Conservation (phyloP, 495 filamentous ascomycete species). For the Aspergillus olivimuriae region DNA sequence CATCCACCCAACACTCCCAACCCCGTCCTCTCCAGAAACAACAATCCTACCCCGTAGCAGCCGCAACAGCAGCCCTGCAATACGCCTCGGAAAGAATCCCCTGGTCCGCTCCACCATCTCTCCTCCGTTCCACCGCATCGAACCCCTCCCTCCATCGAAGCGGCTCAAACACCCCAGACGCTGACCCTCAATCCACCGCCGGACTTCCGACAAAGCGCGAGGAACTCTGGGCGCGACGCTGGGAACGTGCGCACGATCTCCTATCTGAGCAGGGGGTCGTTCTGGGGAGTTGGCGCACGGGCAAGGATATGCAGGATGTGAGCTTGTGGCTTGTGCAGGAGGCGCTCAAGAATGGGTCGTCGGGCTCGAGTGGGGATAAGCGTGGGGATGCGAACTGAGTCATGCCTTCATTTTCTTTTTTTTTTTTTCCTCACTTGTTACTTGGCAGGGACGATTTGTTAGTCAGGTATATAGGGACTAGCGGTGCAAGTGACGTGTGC, state of each 20-base stretch:
- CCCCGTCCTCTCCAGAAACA: slow-evolving; percentile 15
- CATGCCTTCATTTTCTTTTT: too few species aligned
- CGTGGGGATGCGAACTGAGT: too few species aligned
- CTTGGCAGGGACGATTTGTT: too few species aligned
- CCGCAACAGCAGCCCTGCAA: slow-evolving; percentile 24
- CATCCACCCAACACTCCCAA: slow-evolving; percentile 4
- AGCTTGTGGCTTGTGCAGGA: slow-evolving; percentile 46
- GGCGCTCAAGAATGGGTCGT: slow-evolving; percentile 27
- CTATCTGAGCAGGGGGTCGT: slow-evolving; percentile 63
- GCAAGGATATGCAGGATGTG: slow-evolving; percentile 66
- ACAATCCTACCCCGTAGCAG: slow-evolving; percentile 26
- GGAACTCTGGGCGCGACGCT: slow-evolving; percentile 74
- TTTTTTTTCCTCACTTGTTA: too few species aligned
- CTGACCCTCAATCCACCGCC: slow-evolving; percentile 12
- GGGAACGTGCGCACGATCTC: slow-evolving; percentile 65
- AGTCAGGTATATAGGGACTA: too few species aligned
- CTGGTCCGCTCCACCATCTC: slow-evolving; percentile 15
- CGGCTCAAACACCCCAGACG: slow-evolving; percentile 11
- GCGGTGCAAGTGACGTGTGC: too few species aligned
- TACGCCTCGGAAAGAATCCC: slow-evolving; percentile 31
- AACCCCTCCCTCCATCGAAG: slow-evolving; percentile 20
- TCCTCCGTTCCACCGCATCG: slow-evolving; percentile 21
- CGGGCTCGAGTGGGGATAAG: too few species aligned
- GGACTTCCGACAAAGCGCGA: slow-evolving; percentile 53
- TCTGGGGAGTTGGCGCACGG: slow-evolving; percentile 78